Evolutionary conservation across 1,284 basidiomycete species (phyloP).

Genomic region (Irpex sp.): DNA sequence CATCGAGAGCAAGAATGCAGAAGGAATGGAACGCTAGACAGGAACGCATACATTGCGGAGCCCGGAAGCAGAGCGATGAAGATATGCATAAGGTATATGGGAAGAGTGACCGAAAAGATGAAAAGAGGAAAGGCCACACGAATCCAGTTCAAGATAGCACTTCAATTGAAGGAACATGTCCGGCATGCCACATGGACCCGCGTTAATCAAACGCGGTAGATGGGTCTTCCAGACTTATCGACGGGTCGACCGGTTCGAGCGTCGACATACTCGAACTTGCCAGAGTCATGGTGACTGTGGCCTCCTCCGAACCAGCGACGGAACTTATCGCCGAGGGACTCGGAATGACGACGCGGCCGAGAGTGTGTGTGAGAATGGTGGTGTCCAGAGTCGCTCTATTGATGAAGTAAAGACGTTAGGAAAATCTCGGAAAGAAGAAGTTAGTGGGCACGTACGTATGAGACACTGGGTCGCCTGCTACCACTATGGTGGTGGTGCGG

Average conservation of each 20-base stretch:
- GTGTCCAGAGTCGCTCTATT: constrained; percentile 8
- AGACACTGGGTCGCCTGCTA: constrained; percentile 8
- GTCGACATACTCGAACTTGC: constrained; percentile 42
- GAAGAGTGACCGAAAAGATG: background rate
- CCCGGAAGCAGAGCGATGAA: background rate
- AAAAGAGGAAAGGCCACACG: background rate
- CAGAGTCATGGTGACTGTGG: constrained; percentile 33
- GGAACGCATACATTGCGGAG: background rate
- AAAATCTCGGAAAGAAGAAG: background rate
- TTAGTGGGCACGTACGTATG: constrained; percentile 8
- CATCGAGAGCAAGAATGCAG: background rate
- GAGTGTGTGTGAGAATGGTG: constrained; percentile 5
- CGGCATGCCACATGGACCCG: background rate
- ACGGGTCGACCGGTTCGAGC: constrained; percentile 47
- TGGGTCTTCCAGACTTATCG: constrained; percentile 47
- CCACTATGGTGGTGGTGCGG: background rate
- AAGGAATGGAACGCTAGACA: background rate
- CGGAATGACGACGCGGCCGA: constrained; percentile 18
- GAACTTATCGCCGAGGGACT: constrained; percentile 44
- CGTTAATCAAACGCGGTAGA: constrained; percentile 39
- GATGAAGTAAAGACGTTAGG: background rate
- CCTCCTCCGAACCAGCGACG: constrained; percentile 54
- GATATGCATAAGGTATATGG: background rate
- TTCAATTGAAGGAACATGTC: background rate
- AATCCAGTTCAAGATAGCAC: background rate